These are phyloP conservation scores for Pezicula carpinea DNA, from an alignment of 2,329 filamentous ascomycete genomes.

Conservation along the genomic window DNA sequence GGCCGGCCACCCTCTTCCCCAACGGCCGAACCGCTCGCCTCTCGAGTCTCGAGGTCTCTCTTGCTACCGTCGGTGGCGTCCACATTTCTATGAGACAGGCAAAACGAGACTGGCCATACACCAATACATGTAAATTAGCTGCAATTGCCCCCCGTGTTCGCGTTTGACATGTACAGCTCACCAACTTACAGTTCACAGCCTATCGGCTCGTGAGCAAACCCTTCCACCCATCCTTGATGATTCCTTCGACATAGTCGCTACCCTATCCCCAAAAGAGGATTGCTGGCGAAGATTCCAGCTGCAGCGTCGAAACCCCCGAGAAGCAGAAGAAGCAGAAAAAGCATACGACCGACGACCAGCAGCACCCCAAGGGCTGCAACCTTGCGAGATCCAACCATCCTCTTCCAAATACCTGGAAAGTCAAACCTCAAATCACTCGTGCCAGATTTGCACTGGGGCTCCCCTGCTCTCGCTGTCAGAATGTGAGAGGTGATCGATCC, in stretches of 20 bases:
- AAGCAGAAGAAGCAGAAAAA: background rate
- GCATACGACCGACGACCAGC: background rate
- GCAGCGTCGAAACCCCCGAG: no score
- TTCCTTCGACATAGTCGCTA: no score
- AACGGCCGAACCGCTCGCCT: no score
- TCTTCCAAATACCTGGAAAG: slow-evolving; percentile 3
- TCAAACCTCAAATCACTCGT: background rate
- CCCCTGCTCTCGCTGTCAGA: background rate
- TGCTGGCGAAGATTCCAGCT: no score
- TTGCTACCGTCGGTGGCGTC: background rate
- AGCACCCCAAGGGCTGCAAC: background rate
- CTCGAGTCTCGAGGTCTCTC: no score
- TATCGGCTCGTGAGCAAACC: no score
- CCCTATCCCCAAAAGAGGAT: no score
- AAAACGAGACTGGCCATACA: no score
- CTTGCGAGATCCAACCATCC: background rate
- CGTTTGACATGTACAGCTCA: background rate
- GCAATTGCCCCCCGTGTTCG: background rate
- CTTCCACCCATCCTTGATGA: no score
- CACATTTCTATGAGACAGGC: background rate
- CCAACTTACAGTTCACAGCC: no score
- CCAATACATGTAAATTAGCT: background rate
- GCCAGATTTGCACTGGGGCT: background rate
- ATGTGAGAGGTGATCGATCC: slow-evolving; percentile 1
- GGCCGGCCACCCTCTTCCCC: no score